Evolutionary conservation across 176 grass and related monocot genomes (phyloP).

Genomic region (Carex myosuroides): DNA sequence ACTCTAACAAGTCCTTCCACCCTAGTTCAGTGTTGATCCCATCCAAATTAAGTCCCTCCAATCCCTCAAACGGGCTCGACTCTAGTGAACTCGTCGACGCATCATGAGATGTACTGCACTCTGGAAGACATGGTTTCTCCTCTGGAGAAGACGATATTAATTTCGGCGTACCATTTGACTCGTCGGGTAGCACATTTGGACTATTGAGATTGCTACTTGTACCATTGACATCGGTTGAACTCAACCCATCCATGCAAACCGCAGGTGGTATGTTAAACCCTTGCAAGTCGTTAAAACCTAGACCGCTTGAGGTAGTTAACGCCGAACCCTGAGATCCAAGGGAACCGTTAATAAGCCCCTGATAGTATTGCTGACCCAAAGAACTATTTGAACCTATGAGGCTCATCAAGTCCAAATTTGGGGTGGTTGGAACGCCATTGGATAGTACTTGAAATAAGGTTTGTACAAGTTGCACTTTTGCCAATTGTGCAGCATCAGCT

Average conservation of each 20-base stretch:
- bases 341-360: conserved; percentile 26
- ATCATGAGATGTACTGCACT: background rate
- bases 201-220: conserved; percentile 19
- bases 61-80: conserved; percentile 47
- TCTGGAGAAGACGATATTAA: conserved; percentile 19
- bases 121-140: conserved; percentile 13
- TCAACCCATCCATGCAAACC: conserved; percentile 20
- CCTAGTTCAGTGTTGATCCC: conserved; percentile 34
- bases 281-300: background rate
- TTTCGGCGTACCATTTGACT: conserved; percentile 18
- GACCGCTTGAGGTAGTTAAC: background rate
- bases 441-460: conserved; percentile 51
- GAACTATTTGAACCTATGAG: conserved; percentile 31
- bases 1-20: conserved; percentile 82
- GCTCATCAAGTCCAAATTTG: conserved; percentile 39
- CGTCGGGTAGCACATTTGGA: background rate
- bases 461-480: conserved; percentile 54
- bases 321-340: conserved; percentile 1
- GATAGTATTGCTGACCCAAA: conserved; percentile 30
- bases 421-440: background rate
- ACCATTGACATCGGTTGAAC: conserved; percentile 16
- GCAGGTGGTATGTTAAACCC: background rate
- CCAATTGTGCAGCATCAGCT: conserved; percentile 33
- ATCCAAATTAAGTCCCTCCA: conserved; percentile 55
- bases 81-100: conserved; percentile 28